phyloP scores from a whole-genome alignment of 192 early-diverging fungal species.

The Spinellus fusiger region DNA sequence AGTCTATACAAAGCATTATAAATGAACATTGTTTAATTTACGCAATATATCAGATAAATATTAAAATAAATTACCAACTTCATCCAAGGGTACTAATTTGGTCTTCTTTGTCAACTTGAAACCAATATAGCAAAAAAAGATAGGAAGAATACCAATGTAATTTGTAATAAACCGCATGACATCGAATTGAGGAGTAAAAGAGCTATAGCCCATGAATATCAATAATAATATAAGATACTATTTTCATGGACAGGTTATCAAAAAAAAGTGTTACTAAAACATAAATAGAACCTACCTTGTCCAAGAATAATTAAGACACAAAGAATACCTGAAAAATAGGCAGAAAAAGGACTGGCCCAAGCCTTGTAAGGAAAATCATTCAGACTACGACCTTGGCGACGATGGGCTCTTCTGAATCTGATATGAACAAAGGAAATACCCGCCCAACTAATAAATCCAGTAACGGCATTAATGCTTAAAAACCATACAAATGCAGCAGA shows the following conservation, averaged over 20 bases:
- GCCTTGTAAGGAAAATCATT: constrained; percentile 63
- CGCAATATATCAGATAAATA: background rate
- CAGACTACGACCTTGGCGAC: constrained; percentile 57
- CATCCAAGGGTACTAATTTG: constrained; percentile 50
- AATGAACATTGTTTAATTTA: background rate
- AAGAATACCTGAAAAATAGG: constrained; percentile 55
- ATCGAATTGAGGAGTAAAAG: constrained; percentile 48
- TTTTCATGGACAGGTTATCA: background rate
- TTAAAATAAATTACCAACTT: constrained; percentile 38
- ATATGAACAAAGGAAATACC: constrained; percentile 71
- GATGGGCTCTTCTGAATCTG: constrained; percentile 74
- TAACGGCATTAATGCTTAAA: constrained; percentile 57
- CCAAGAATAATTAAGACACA: constrained; percentile 55
- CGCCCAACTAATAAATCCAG: constrained; percentile 78
- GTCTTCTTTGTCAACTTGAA: constrained; percentile 55
- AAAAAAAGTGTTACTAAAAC: no score
- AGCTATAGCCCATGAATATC: constrained; percentile 27
- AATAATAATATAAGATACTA: background rate
- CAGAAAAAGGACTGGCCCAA: constrained; percentile 59
- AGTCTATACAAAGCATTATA: constrained; percentile 3
- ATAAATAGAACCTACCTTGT: constrained; percentile 32
- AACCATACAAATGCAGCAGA: constrained; percentile 52
- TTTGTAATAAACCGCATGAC: constrained; percentile 44
- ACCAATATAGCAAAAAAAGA: constrained; percentile 49
- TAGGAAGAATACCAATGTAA: constrained; percentile 58